These are phyloP conservation scores for Dendrostoma leiphaemia DNA, from an alignment of 2,329 filamentous ascomycete genomes.

Conservation along the genomic window DNA sequence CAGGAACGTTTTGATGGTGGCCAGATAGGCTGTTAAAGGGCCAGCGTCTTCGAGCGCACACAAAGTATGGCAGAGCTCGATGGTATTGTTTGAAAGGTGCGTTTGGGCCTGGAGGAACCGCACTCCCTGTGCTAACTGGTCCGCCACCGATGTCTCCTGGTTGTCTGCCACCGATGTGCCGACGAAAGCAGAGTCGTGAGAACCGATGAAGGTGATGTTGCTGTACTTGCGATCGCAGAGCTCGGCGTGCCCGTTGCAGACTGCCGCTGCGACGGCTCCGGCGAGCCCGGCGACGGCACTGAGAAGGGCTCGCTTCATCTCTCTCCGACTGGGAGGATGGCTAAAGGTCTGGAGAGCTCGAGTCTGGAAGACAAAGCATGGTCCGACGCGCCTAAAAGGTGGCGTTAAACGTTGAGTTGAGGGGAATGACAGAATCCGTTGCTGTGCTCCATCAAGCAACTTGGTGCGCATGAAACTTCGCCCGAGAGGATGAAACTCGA, in stretches of 20 bases:
- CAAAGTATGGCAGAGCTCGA: slow-evolving; percentile 65
- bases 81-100: slow-evolving; percentile 47
- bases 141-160: slow-evolving; percentile 57
- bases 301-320: neutral
- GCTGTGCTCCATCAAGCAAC: no score
- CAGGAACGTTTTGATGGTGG: slow-evolving; percentile 58
- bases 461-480: neutral
- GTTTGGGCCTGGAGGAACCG: slow-evolving; percentile 65
- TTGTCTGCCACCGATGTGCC: slow-evolving; percentile 53
- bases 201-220: slow-evolving; percentile 57
- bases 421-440: no score
- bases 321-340: neutral
- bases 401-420: neutral
- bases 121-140: slow-evolving; percentile 60
- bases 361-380: neutral
- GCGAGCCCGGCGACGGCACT: neutral
- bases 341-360: neutral
- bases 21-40: slow-evolving; percentile 52
- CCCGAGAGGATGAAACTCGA: neutral
- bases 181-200: slow-evolving; percentile 66
- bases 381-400: no score
- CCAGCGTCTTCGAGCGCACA: slow-evolving; percentile 61
- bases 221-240: slow-evolving; percentile 58
- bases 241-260: slow-evolving; percentile 57
- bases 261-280: slow-evolving; percentile 15